Evolutionary conservation across 768 basidiomycete genomes (phyloP), one percentile per base, ranked within the genome.

Genomic region (Pulveroboletus sp.): DNA sequence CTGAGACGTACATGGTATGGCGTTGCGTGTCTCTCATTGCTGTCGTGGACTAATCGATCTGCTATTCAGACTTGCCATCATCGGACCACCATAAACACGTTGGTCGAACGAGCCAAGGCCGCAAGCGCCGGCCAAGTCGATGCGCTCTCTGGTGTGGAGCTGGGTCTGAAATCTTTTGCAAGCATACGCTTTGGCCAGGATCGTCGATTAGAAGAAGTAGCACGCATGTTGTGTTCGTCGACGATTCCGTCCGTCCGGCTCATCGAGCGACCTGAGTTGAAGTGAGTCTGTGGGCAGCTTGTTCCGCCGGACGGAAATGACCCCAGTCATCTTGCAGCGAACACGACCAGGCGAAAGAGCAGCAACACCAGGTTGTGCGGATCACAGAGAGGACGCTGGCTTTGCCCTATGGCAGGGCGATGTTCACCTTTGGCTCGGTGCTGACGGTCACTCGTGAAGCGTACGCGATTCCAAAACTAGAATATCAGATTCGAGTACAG

Each of bases 101-200:
- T 86, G 43, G 71, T 80, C 8, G 67, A 72, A 8, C 75, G 77
- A 45, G 76, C 80, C 15, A 77, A 76, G 41, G 62, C 66, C 6
- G 73, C 79, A 8, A 79, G 76, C 32, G 62, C 68, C 6, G 82
- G 80, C 37, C 82, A 86, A 57, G 63, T 79, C 2, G 77, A 81
- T 45, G 70, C 74, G 5, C 75, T 81, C 12, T 78, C 86, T 6
- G 88, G 88, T 0, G 84, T 88, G 8, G 88, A 90, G 48, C 69
- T 90, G 5, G 81, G 82, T 43, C 67, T 83, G 33, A 79, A 85
- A 41, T 83, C 86, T 43, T 86, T 89, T 69, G 81, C 88, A 0
- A 82, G 82, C 45, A 86, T 93, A 43, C 82, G 95, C 4, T 97
- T 97, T 61, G 89, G 89, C 7, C 83, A 89, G 54, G 96, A 99